A percentile compares a stretch with the other conserved stretches of the same genome.
Conservation (phyloP, 345 rosid species). For the Salix viminalis region DNA sequence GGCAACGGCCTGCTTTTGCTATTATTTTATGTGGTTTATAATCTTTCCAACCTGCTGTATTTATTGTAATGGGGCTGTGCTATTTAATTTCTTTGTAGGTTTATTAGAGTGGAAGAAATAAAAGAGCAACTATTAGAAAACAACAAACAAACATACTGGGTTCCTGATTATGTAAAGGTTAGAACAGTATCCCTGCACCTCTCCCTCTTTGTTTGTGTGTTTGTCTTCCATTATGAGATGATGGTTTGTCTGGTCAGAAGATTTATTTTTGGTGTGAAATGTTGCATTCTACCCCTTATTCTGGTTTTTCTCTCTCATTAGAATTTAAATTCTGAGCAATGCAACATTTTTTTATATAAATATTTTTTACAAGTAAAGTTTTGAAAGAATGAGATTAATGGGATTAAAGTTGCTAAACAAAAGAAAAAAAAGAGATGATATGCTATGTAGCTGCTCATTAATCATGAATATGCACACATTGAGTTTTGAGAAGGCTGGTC, state of each 20-base stretch:
- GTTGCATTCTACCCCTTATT: neutral
- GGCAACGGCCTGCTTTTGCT: neutral
- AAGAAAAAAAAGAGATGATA: neutral
- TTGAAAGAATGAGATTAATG: neutral
- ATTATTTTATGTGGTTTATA: neutral
- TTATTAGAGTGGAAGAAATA: constrained; percentile 78
- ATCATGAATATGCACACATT: neutral
- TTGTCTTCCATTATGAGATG: neutral
- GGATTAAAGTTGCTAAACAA: neutral
- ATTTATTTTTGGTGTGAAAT: neutral
- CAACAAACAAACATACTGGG: constrained; percentile 90
- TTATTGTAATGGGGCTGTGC: neutral
- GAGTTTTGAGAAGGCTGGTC: neutral
- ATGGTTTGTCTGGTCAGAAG: neutral
- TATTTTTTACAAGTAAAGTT: neutral
- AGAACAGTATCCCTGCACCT: constrained; percentile 11
- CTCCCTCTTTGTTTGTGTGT: neutral
- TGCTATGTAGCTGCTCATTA: neutral
- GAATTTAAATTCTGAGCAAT: neutral
- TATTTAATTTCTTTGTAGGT: constrained; percentile 41
- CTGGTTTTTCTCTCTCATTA: neutral
- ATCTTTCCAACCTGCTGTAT: neutral
- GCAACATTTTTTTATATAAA: neutral
- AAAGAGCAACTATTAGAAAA: constrained; percentile 76
- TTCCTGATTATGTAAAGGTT: constrained; percentile 98